Conservation (phyloP, 2,329 filamentous ascomycete genomes). For the Ophiosphaerella narmari region DNA sequence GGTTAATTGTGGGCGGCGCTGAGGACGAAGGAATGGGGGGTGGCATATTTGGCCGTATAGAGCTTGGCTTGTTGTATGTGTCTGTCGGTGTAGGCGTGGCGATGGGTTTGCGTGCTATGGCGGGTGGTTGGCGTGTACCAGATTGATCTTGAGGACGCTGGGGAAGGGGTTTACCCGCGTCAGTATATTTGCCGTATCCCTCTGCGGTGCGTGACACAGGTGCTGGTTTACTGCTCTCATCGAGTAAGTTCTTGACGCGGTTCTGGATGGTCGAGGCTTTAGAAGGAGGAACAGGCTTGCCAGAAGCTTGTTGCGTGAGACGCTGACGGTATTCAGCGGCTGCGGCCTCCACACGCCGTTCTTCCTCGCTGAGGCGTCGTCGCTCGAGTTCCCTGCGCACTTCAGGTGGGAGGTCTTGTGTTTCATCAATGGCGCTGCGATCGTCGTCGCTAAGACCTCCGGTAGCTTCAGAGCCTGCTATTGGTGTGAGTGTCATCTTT, state of each 20-base stretch:
- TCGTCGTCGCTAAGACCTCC: constrained; percentile 71
- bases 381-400: constrained; percentile 89
- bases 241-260: constrained; percentile 82
- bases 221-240: constrained; percentile 66
- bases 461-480: constrained; percentile 76
- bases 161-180: constrained; percentile 37
- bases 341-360: constrained; percentile 84
- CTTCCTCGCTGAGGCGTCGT: constrained; percentile 79
- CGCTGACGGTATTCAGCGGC: constrained; percentile 85
- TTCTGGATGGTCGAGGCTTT: constrained; percentile 87
- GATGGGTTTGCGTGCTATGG: constrained; percentile 55
- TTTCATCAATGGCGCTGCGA: constrained; percentile 65
- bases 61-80: constrained; percentile 31
- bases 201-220: constrained; percentile 73
- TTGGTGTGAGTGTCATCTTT: constrained; percentile 59
- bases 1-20: constrained; percentile 38
- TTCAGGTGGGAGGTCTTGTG: constrained; percentile 79
- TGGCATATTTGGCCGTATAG: constrained; percentile 26
- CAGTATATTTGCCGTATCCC: constrained; percentile 88
- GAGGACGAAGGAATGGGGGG: constrained; percentile 34
- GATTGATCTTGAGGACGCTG: constrained; percentile 35
- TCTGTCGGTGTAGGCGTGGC: constrained; percentile 30
- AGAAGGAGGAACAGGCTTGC: constrained; percentile 54
- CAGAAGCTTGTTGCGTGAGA: constrained; percentile 64
- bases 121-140: constrained; percentile 25